phyloP scores from a whole-genome alignment of 768 basidiomycete species.

The Candolleomyces aberdarensis region DNA sequence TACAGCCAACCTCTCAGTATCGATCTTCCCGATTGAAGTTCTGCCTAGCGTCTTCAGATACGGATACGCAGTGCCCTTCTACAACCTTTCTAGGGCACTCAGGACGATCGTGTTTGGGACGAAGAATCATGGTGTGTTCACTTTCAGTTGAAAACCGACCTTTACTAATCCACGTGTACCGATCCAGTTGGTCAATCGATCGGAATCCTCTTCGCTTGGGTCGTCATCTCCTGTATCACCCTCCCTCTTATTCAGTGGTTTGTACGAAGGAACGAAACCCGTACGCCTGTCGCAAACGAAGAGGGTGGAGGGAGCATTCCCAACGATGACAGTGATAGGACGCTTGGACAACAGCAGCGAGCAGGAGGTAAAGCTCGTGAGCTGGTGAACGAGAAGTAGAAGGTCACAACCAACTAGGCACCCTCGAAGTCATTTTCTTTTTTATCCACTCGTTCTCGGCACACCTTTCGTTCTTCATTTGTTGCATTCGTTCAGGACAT shows the following conservation, averaged over 20 bases:
- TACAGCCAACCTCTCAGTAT: constrained; percentile 53
- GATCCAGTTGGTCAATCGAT: constrained; percentile 58
- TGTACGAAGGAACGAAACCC: neutral
- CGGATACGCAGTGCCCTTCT: constrained; percentile 63
- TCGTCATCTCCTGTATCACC: constrained; percentile 49
- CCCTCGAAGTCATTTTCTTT: too few relatives aligned
- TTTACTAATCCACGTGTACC: neutral
- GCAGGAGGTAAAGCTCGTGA: too few relatives aligned
- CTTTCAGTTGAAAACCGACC: neutral
- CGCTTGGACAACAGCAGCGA: too few relatives aligned
- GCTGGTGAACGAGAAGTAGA: too few relatives aligned
- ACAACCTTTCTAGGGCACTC: constrained; percentile 53
- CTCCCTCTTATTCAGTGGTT: constrained; percentile 46
- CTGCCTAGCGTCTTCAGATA: constrained; percentile 54
- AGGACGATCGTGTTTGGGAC: constrained; percentile 58
- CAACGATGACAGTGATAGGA: too few relatives aligned
- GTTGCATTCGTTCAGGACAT: too few relatives aligned
- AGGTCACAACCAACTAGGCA: too few relatives aligned
- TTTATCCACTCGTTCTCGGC: too few relatives aligned
- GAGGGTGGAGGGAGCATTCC: too few relatives aligned
- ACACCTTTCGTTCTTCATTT: too few relatives aligned
- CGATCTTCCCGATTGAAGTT: constrained; percentile 49
- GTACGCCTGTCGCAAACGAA: too few relatives aligned
- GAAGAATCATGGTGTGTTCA: constrained; percentile 46
- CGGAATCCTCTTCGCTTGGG: constrained; percentile 57